phyloP scores from a whole-genome alignment of 2,329 filamentous ascomycete genomes.

The Polychaeton citri region DNA sequence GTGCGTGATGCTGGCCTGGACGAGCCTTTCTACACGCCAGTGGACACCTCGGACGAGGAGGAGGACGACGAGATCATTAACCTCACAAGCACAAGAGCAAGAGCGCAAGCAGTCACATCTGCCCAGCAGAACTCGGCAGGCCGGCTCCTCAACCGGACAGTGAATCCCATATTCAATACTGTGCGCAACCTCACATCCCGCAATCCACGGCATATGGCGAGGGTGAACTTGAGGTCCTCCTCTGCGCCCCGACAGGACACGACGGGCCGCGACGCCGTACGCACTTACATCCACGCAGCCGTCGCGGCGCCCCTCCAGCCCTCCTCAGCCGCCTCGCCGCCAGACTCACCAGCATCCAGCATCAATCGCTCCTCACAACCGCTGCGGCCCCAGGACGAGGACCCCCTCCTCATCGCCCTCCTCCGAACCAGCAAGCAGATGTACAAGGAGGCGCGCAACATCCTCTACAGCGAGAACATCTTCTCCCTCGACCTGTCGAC shows the following conservation, averaged over 20 bases:
- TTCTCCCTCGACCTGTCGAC: constrained; percentile 26
- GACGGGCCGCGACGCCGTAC: neutral
- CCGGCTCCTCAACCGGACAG: neutral
- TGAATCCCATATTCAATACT: too few relatives aligned
- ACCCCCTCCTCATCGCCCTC: constrained; percentile 25
- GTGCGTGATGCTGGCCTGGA: neutral
- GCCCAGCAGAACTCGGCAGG: neutral
- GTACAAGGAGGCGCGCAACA: constrained; percentile 25
- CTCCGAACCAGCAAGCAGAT: constrained; percentile 27
- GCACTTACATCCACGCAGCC: neutral
- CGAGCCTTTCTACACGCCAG: neutral
- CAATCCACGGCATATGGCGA: neutral
- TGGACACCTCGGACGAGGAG: constrained; percentile 2
- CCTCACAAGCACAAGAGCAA: neutral
- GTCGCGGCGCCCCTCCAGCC: neutral
- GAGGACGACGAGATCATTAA: constrained; percentile 1
- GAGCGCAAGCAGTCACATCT: neutral
- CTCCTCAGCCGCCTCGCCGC: neutral
- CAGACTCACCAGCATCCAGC: neutral
- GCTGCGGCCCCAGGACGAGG: constrained; percentile 14
- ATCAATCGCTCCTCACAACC: neutral
- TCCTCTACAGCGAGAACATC: constrained; percentile 27
- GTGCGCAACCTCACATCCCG: neutral
- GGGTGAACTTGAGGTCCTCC: neutral
- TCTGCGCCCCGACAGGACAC: neutral